Percentiles rank a stretch among this genome's conserved stretches.
Conservation (phyloP, 1,284 basidiomycete species). For the Apiotrichum veenhuisii region DNA sequence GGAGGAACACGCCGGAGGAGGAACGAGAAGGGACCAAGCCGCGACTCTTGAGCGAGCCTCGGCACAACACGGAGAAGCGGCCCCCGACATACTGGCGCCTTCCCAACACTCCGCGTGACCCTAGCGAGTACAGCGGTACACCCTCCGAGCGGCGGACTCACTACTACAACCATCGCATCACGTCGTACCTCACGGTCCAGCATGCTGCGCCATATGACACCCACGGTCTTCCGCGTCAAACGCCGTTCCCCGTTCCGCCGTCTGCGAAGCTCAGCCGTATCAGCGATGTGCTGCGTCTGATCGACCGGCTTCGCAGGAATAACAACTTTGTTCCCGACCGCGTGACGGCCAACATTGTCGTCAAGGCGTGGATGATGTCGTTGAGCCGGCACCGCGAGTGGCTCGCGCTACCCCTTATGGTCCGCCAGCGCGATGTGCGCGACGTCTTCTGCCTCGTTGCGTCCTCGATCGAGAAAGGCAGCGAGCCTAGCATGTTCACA, state of each 20-base stretch:
- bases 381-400: constrained; percentile 5
- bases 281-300: constrained; percentile 25
- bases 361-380: constrained; percentile 36
- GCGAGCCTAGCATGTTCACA: background rate
- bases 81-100: constrained; percentile 13
- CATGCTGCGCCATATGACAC: constrained; percentile 7
- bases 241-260: background rate
- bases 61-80: background rate
- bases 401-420: background rate
- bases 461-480: constrained; percentile 9
- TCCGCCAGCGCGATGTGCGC: constrained; percentile 8
- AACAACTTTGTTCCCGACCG: constrained; percentile 40
- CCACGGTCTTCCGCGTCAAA: background rate
- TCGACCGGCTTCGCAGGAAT: constrained; percentile 27
- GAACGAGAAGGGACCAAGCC: background rate
- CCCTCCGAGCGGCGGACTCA: constrained; percentile 11
- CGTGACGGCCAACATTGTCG: constrained; percentile 40
- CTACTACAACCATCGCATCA: constrained; percentile 13
- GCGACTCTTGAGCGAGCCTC: constrained; percentile 7
- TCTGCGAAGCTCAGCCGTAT: constrained; percentile 26
- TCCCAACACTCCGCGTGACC: constrained; percentile 1
- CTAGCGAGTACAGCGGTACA: constrained; percentile 5
- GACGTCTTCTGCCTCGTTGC: constrained; percentile 20
- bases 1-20: background rate
- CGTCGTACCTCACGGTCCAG: constrained; percentile 11